Evolutionary conservation across 192 early-diverging fungal species (phyloP), one percentile per base, ranked within the genome.

Genomic region (Backusella australiensis): DNA sequence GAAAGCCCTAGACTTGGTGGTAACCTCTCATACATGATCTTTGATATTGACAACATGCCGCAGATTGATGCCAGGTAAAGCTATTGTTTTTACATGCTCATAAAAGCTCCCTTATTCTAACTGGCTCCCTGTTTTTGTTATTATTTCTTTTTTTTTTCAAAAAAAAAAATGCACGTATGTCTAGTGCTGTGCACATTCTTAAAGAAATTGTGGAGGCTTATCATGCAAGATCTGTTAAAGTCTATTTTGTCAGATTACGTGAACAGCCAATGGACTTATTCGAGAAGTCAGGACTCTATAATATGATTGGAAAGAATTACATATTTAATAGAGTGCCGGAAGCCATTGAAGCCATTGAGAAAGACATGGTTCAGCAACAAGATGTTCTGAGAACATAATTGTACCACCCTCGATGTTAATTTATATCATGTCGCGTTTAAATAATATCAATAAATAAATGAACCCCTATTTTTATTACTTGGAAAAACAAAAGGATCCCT

Each of bases 161-260:
- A 44, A 44, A 44, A 44, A 44, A 44, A 71, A n/a, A 26, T 11
- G 15, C 34, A 39, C n/a, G 41, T 42, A 36, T n/a, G 42, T 39
- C 17, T 74, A 81, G 82, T 68, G 82, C 82, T 21, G 76, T 83
- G 7, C 92, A 94, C 79, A 98, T 94, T 34, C 88, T 99, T 4
- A 77, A 93, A 29, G 95, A 96, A 72, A 97, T 98, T 77, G 94
- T 98, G 17, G 90, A 92, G 71, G 88, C 93, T 14, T 99, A 98
- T 79, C 89, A 87, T 53, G 83, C 85, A 5, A 92, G 97, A 14
- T 77, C 87, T 14, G 93, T 99, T 38, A 86, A 86, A n/a, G 96
- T 98, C 17, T 95, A 90, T 68, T 98, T 99, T 90, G 95, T 96
- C 35, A 94, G 94, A 72, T 83, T 99, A 65, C 89, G 91, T n/a